Base-by-base conservation (phyloP, 176 grass and related monocot genomes). In the Aegilops umbellulata region DNA sequence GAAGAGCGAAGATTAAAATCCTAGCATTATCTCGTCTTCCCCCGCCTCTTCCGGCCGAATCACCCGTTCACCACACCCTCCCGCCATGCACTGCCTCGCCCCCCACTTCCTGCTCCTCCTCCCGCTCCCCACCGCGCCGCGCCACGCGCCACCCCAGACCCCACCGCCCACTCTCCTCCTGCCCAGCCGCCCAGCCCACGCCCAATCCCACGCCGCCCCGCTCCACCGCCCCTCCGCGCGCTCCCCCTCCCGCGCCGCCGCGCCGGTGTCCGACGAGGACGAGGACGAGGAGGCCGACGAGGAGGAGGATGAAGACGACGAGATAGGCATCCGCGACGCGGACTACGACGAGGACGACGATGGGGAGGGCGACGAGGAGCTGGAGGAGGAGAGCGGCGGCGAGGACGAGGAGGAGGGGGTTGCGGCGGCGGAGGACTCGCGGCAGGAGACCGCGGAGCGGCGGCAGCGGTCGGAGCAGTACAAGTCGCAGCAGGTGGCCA, bases 381-480 rank as follows among this genome's bases (percentile, higher is more conserved):
- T 84, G 13, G 84, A 88, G 12, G 80, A 86, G 31, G 93, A 94
- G 82, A 84, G 82, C 27, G 93, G 62, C 1, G 91, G 66, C 6
- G 93, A 90, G 41, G 82, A 85, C 2, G 74, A 82, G 0, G 89
- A 65, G 10, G 85, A 81, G 36, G 76, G 31, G 57, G 85, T 4
- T 0, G 80, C 65, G 29, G 70, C 75, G 20, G 80, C 73, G 22
- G 74, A 51, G 58, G 91, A 86, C 4, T 83, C 58, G 44, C 46
- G 66, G 77, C 47, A 75, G 84, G 65, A 74, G 29, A 17, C 27
- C 35, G 77, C 67, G 2, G 65, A 63, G 76, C 77, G 84, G 76
- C 80, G 87, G 78, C 80, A 60, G 68, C 86, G 71, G n/a, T 92
- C 90, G 20, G 93, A 95, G 85, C 90, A 92, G 80, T 87, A 90